Evolutionary conservation across 306 rosid genomes (phyloP), one percentile per base, ranked within the genome.

Genomic region (Boehmeria nivea): DNA sequence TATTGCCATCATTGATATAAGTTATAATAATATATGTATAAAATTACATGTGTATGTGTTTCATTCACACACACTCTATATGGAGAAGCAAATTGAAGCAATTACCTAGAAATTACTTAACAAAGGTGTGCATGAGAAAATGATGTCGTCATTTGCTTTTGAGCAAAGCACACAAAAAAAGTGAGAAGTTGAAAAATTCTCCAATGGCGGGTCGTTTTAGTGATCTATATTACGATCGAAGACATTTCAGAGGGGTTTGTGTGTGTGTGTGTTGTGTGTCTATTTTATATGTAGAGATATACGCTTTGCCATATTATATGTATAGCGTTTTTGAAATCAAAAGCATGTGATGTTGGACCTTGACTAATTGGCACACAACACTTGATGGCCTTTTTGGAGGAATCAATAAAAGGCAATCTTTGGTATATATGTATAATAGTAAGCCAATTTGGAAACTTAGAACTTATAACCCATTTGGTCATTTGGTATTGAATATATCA

Each of bases 101-200:
- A 56, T 34, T 54, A 34, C 61, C 34, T 9, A 56, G 61, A 56
- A 39, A 27, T n/a, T n/a, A n/a, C 21, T 37, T 40, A 39, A 36
- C 44, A 21, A 19, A 18, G 9, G 31, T 28, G 23, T 53, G 24
- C 60, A 54, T 54, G 48, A 57, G 18, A 37, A 37, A 39, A 57
- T 21, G 48, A 14, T 21, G 14, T 20, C 61, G 36, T 57, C 61
- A 56, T 18, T 38, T 57, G 61, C 61, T 37, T 57, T 57, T 23
- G 8, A 8, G 18, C 48, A 13, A 21, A 57, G 34, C 44, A 33
- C 17, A 34, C 8, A 18, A 46, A 17, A 2, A 46, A 28, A 54
- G 28, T 9, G 57, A 36, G 60, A n/a, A 3, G 34, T 39, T 56
- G 49, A 57, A 57, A 42, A 31, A 10, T 33, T 33, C 59, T 31